These are phyloP conservation scores for Geum urbanum DNA, from an alignment of 306 rosid genomes.

Conservation along the genomic window DNA sequence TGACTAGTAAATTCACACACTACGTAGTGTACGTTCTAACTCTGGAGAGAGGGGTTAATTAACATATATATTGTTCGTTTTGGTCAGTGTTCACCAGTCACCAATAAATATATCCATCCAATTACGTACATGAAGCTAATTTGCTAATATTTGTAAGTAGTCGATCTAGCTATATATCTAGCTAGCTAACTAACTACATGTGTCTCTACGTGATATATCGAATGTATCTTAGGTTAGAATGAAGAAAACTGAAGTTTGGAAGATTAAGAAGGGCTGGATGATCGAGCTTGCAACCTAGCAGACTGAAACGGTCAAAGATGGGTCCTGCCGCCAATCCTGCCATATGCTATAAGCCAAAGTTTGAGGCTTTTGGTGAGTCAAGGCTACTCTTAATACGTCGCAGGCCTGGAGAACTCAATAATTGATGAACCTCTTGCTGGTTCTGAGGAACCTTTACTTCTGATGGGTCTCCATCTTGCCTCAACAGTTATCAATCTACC, in stretches of 20 bases:
- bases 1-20: background rate
- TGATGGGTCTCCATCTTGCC: slow-evolving; percentile 35
- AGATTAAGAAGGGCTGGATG: background rate
- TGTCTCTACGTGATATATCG: no score
- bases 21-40: no score
- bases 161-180: background rate
- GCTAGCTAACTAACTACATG: no score
- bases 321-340: slow-evolving; percentile 29
- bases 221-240: background rate
- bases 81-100: background rate
- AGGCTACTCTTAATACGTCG: background rate
- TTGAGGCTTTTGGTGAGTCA: slow-evolving; percentile 6
- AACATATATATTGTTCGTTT: background rate
- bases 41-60: background rate
- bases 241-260: background rate
- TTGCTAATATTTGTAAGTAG: background rate
- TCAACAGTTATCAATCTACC: slow-evolving; percentile 26
- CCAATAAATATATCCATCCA: background rate
- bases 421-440: slow-evolving; percentile 15
- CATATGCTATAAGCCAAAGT: slow-evolving; percentile 28
- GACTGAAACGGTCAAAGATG: background rate
- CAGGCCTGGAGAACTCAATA: slow-evolving; percentile 3
- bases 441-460: slow-evolving; percentile 28
- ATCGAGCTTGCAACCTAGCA: no score
- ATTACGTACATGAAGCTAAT: background rate